Conservation (phyloP, 768 basidiomycete species). For the Leucocoprinus leucothites region DNA sequence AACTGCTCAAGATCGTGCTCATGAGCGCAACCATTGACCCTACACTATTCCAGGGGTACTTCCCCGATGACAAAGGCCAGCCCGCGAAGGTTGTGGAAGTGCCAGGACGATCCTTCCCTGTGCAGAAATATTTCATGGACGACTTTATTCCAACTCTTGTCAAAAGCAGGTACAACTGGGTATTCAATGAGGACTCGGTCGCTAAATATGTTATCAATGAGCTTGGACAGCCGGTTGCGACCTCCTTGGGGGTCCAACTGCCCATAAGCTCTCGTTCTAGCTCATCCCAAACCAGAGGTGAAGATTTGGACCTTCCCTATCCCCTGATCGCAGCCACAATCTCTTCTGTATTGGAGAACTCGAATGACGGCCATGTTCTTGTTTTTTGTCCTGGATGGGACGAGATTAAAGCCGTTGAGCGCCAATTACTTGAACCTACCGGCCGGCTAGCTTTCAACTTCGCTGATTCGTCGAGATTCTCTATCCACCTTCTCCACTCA, state of each 20-base stretch:
- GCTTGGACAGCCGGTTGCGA: conserved; percentile 34
- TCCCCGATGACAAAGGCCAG: conserved; percentile 55
- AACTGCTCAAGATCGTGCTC: conserved; percentile 81
- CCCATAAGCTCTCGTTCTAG: conserved; percentile 14
- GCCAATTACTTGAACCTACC: conserved; percentile 47
- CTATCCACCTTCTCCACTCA: conserved; percentile 84
- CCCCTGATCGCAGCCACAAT: conserved; percentile 81
- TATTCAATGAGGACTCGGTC: conserved; percentile 69
- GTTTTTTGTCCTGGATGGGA: conserved; percentile 95
- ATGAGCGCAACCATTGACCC: conserved; percentile 98
- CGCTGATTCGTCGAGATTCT: conserved; percentile 51
- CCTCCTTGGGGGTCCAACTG: conserved; percentile 23
- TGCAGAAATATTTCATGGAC: conserved; percentile 77
- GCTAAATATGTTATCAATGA: conserved; percentile 71
- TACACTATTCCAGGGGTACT: conserved; percentile 85
- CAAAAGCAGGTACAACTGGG: conserved; percentile 48
- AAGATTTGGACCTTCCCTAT: conserved; percentile 75
- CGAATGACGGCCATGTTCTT: conserved; percentile 82
- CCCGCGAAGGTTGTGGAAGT: conserved; percentile 74
- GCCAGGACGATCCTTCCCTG: conserved; percentile 91
- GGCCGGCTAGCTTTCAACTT: conserved; percentile 61
- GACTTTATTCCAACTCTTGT: conserved; percentile 61
- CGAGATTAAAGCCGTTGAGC: conserved; percentile 75
- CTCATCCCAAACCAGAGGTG: conserved; percentile 21
- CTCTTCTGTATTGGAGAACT: conserved; percentile 67